Evolutionary conservation across 176 grass and related monocot genomes (phyloP).

Genomic region (Elaeis guineensis): DNA sequence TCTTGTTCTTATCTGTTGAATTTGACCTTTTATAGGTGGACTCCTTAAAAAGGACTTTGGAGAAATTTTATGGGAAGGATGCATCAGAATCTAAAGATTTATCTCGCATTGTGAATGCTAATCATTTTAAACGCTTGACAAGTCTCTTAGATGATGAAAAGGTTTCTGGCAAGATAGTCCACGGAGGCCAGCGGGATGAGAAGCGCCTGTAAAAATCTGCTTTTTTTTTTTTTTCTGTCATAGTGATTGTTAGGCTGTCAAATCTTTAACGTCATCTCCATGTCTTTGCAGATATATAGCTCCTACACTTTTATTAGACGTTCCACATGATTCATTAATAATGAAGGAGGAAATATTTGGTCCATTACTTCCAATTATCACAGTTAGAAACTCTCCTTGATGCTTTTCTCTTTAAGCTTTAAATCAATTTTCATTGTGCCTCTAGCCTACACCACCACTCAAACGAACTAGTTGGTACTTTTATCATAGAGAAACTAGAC

Average conservation of each 20-base stretch:
- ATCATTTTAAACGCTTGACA: conserved; percentile 49
- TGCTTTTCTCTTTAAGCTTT: not conserved
- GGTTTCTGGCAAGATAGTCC: conserved; percentile 59
- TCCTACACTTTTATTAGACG: conserved; percentile 70
- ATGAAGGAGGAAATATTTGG: conserved; percentile 82
- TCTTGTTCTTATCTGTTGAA: not conserved
- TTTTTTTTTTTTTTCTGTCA: no score
- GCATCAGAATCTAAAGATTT: conserved; percentile 59
- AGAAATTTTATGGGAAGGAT: conserved; percentile 76
- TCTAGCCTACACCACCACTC: no score
- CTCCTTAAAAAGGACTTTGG: conserved; percentile 52
- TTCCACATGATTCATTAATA: conserved; percentile 50
- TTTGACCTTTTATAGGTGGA: conserved; percentile 39
- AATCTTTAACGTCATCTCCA: conserved; percentile 9
- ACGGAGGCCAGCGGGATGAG: conserved; percentile 53
- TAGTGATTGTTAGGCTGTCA: no score
- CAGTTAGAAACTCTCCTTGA: conserved; percentile 32
- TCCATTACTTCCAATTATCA: conserved; percentile 74
- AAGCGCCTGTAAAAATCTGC: conserved; percentile 48
- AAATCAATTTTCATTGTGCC: no score
- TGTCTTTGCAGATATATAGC: conserved; percentile 54
- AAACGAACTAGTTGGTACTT: no score
- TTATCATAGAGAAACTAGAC: no score
- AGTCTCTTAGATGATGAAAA: conserved; percentile 56
- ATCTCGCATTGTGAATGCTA: conserved; percentile 73